A percentile compares a stretch with the other conserved stretches of the same genome.
These are phyloP conservation scores for Chaetomium sp. DNA, from an alignment of 2,329 filamentous ascomycete species.

Conservation along the genomic window DNA sequence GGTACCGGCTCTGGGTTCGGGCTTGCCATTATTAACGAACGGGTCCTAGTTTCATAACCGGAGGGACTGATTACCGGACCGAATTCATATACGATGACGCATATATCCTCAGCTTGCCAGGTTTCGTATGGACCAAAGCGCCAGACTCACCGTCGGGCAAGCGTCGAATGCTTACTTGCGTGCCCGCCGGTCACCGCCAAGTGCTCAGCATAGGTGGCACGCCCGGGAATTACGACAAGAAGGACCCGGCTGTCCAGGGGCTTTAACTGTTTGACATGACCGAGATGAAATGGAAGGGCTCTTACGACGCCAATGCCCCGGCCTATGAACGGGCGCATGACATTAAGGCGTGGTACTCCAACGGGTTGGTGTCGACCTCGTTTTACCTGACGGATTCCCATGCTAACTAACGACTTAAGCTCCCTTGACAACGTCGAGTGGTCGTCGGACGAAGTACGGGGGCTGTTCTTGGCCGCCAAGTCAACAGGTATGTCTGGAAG, in stretches of 20 bases:
- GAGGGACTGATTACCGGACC: neutral
- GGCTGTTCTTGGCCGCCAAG: constrained; percentile 15
- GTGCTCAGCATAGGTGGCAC: constrained; percentile 28
- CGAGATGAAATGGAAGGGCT: constrained; percentile 22
- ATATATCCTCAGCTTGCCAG: constrained; percentile 30
- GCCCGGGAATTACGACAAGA: neutral
- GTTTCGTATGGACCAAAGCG: constrained; percentile 29
- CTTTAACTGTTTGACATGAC: constrained; percentile 32
- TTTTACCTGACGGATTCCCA: neutral
- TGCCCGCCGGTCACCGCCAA: constrained; percentile 25
- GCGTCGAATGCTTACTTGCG: constrained; percentile 17
- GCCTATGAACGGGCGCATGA: constrained; percentile 19
- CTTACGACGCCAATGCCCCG: constrained; percentile 23
- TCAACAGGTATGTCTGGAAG: neutral
- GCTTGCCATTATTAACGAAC: neutral
- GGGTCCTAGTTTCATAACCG: neutral
- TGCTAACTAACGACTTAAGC: neutral
- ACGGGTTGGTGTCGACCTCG: constrained; percentile 13
- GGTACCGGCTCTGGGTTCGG: neutral
- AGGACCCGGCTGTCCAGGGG: constrained; percentile 22
- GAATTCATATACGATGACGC: neutral
- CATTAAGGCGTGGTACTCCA: constrained; percentile 26
- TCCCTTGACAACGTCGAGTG: constrained; percentile 22
- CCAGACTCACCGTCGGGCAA: constrained; percentile 14
- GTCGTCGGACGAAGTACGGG: constrained; percentile 23